Percentiles rank a stretch among this genome's conserved stretches.
phyloP scores from a whole-genome alignment of 495 filamentous ascomycete species.

The Melanomma pulvis-pyrius region DNA sequence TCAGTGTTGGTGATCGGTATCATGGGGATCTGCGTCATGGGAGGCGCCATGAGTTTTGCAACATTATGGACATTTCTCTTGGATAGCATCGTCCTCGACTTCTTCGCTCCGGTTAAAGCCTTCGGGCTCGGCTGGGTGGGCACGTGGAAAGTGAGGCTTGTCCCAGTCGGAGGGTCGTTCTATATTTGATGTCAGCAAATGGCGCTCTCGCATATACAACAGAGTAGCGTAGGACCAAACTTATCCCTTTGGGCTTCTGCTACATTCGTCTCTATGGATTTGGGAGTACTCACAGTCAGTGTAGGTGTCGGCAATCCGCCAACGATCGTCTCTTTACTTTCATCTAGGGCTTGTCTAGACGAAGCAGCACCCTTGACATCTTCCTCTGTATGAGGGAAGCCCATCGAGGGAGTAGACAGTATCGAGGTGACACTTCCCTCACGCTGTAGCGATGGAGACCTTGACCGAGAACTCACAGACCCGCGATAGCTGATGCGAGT shows the following conservation, averaged over 20 bases:
- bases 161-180: neutral
- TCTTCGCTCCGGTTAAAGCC: neutral
- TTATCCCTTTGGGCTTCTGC: no score
- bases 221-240: no score
- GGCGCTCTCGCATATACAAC: neutral
- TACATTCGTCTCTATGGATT: neutral
- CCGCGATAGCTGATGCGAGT: neutral
- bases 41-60: neutral
- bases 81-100: neutral
- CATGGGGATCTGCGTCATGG: neutral
- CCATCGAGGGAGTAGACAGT: no score
- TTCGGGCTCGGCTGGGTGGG: neutral
- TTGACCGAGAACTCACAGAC: neutral
- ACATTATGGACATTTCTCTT: neutral
- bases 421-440: neutral
- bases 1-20: conserved; percentile 2
- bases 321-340: no score
- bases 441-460: neutral
- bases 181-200: neutral
- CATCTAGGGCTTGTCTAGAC: no score
- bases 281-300: neutral
- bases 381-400: no score
- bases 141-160: neutral
- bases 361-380: no score
- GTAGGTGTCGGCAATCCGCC: neutral